Percentiles rank a stretch among this genome's conserved stretches.
Evolutionary conservation across 1,284 basidiomycete species (phyloP).

Genomic region (Cystobasidiaceae sp.): DNA sequence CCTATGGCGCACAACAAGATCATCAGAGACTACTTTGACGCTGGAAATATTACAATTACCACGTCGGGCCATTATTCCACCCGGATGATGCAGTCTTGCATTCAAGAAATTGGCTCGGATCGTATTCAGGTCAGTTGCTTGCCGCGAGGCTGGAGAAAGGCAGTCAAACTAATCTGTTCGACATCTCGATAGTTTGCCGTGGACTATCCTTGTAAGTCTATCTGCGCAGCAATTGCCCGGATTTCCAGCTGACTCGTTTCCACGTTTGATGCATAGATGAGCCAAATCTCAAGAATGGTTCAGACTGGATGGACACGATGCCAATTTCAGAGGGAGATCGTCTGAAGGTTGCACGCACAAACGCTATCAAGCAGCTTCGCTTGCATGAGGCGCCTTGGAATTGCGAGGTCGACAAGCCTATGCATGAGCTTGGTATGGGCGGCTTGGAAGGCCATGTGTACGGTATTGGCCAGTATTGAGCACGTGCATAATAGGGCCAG

Average conservation of each 20-base stretch:
- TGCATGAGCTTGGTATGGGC: conserved; percentile 8
- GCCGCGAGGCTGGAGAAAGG: background rate
- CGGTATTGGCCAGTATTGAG: conserved; percentile 15
- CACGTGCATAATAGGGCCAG: no score
- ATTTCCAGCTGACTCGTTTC: background rate
- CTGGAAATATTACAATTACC: conserved; percentile 14
- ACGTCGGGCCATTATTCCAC: conserved; percentile 26
- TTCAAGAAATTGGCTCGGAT: conserved; percentile 14
- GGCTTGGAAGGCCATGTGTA: conserved; percentile 19
- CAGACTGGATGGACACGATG: conserved; percentile 20
- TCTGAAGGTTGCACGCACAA: conserved; percentile 23
- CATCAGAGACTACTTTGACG: conserved; percentile 23
- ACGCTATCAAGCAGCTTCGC: conserved; percentile 23
- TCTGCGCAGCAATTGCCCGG: background rate
- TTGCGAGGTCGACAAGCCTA: background rate
- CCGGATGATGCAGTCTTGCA: conserved; percentile 18
- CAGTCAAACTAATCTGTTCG: background rate
- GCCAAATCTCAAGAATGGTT: conserved; percentile 13
- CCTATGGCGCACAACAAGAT: conserved; percentile 25
- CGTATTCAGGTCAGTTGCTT: conserved; percentile 3
- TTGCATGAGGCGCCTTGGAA: conserved; percentile 20
- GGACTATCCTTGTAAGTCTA: conserved; percentile 26
- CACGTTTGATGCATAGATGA: background rate
- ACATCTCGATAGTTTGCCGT: conserved; percentile 18
- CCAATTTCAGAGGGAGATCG: conserved; percentile 20